Evolutionary conservation across 2,329 filamentous ascomycete species (phyloP).

Genomic region (Apiospora aurea): DNA sequence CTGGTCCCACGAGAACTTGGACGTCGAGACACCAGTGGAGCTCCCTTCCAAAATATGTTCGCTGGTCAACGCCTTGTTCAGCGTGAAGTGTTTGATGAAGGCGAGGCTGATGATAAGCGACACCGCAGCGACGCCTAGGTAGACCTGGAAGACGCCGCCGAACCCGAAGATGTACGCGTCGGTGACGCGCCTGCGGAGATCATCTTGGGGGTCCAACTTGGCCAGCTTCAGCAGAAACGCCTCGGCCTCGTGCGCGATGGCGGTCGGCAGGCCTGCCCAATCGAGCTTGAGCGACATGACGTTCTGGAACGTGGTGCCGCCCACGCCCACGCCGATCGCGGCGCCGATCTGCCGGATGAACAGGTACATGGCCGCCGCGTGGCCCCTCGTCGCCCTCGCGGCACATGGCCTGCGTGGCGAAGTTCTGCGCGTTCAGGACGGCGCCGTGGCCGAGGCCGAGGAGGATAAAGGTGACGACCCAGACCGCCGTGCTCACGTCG

Average conservation of each 20-base stretch:
- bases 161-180: constrained; percentile 60
- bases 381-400: constrained; percentile 45
- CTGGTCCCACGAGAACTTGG: background rate
- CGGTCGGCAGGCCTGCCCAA: constrained; percentile 38
- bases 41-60: constrained; percentile 48
- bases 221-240: constrained; percentile 33
- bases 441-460: constrained; percentile 47
- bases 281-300: constrained; percentile 44
- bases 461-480: constrained; percentile 46
- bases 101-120: constrained; percentile 32
- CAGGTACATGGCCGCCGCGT: constrained; percentile 49
- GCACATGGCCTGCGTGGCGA: constrained; percentile 49
- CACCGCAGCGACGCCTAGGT: constrained; percentile 57
- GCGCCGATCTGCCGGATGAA: constrained; percentile 50
- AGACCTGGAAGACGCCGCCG: constrained; percentile 60
- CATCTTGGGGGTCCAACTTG: constrained; percentile 28
- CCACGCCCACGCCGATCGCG: constrained; percentile 48
- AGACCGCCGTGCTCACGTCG: constrained; percentile 38
- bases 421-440: constrained; percentile 48
- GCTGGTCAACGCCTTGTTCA: constrained; percentile 55
- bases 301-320: constrained; percentile 51
- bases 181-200: background rate
- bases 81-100: constrained; percentile 48
- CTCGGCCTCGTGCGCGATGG: constrained; percentile 39
- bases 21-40: background rate